These are phyloP conservation scores for Quercus variabilis DNA, from an alignment of 306 rosid genomes.

Conservation along the genomic window DNA sequence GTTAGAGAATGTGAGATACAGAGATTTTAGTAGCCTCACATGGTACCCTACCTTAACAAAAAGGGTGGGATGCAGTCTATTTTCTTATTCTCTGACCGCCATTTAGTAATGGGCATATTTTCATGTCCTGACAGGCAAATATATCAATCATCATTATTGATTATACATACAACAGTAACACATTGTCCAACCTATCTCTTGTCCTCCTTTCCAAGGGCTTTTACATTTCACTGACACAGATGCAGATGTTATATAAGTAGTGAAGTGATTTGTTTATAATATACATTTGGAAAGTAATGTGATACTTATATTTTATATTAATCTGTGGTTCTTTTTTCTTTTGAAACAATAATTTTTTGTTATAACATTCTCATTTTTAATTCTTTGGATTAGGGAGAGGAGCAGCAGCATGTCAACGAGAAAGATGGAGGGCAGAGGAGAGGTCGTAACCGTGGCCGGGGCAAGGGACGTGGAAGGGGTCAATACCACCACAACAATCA, in stretches of 20 bases:
- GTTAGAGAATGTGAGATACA: too few species aligned
- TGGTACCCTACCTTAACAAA: too few species aligned
- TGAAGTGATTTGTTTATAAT: background rate
- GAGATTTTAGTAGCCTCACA: too few species aligned
- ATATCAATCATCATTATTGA: too few species aligned
- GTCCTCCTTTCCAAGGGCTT: too few species aligned
- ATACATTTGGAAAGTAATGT: background rate
- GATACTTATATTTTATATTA: background rate
- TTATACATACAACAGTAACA: too few species aligned
- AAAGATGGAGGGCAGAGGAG: constrained; percentile 80
- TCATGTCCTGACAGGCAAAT: too few species aligned
- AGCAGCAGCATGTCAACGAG: constrained; percentile 55
- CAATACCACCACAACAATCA: constrained; percentile 65
- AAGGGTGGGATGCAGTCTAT: too few species aligned
- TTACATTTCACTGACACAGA: too few species aligned
- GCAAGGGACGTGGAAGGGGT: constrained; percentile 79
- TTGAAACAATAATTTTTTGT: background rate
- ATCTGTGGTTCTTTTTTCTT: background rate
- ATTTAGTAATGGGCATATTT: too few species aligned
- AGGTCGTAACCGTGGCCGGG: constrained; percentile 61
- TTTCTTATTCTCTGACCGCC: too few species aligned
- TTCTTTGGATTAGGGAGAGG: constrained; percentile 64
- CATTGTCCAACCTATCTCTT: too few species aligned
- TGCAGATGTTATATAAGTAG: background rate
- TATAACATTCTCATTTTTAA: background rate